Evolutionary conservation across 345 rosid genomes (phyloP), one percentile per base, ranked within the genome.

Genomic region (Arabis alpina): DNA sequence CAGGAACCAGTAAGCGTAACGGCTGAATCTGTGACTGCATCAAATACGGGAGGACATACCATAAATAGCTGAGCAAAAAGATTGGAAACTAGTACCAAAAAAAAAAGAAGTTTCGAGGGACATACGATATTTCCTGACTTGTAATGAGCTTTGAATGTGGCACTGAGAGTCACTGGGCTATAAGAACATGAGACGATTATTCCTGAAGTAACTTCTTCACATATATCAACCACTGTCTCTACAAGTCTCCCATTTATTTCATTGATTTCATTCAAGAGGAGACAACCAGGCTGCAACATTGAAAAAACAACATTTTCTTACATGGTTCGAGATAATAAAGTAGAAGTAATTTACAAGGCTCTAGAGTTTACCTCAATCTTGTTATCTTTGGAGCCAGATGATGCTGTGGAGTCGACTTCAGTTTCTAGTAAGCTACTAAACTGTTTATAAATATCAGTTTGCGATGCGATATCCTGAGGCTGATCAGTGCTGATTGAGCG

Each of bases 21-120:
- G 97, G 97, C 72, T 84, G 87, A 77, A 91, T 87, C 57, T 84
- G 90, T 13, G 87, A 81, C 97, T 88, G 83, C 76, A 77, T 34
- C 55, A 59, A 50, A 34, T 54, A 66, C 41, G 5, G 0, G 10
- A 59, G 9, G 9, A 58, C 64, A 58, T 42, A 41, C 3, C 23
- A 19, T 19, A 19, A 32, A 9, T 2, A 66, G 7, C 30, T 71
- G 34, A 34, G 30, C 10, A 36, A 32, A 42, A 72, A 64, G 3
- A 36, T 39, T 30, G 25, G 5, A 42, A 43, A 40, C 42, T 43
- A 10, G 19, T 44, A 9, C 10, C 10, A 10, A 28, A 28, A 57
- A 28, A 8, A 69, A 27, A 13, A 25, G 6, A 66, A 58, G 34
- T 28, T 43, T 65, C 3, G 10, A 68, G 61, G 68, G 48, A 51